Evolutionary conservation across 2,329 filamentous ascomycete genomes (phyloP), one percentile per base, ranked within the genome.

Genomic region (Penicillium decumbens): DNA sequence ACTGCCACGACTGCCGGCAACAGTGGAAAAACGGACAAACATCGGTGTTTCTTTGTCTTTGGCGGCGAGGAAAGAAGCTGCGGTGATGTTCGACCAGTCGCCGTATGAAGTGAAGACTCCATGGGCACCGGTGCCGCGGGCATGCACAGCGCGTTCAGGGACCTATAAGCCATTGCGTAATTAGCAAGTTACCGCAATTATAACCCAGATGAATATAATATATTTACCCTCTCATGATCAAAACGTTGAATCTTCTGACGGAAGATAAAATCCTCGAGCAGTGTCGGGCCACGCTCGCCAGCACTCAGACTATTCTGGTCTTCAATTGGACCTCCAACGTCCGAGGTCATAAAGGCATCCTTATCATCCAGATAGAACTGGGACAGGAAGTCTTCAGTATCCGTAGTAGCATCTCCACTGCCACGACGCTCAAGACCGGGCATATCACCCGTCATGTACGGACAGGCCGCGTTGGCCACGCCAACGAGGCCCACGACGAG

Each of bases 1-100:
- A 58, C 82, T 86, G 27, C 86, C 87, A 12, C 81, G 76, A 29
- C 80, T 84, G 2, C 84, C 84, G 18, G 83, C 81, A 8, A 90
- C 87, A 1, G 85, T 89, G 0, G 85, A 89, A 65, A 89, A 87
- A 13, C 86, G 82, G n/a, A 84, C 74, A 60, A 88, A 88, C 0
- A 83, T 72, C 0, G 81, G 75, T 0, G 84, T 83, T 62, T 83
- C 66, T 65, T 87, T 87, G 33, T 76, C 80, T n/a, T 74, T 65
- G 1, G 68, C 64, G 6, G 64, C 66, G 13, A 88, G 70, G 66
- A 88, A 88, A 0, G 80, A 83, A 9, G 84, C 85, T 5, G 80
- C 80, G 0, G 84, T 88, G 55, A 88, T 76, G 66, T 88, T 87
- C 43, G 78, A 80, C 67, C 75, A 85, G 63, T 88, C 76, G 3